Base-by-base conservation (phyloP, 1,284 basidiomycete genomes). In the Cutaneotrichosporon sp. region DNA sequence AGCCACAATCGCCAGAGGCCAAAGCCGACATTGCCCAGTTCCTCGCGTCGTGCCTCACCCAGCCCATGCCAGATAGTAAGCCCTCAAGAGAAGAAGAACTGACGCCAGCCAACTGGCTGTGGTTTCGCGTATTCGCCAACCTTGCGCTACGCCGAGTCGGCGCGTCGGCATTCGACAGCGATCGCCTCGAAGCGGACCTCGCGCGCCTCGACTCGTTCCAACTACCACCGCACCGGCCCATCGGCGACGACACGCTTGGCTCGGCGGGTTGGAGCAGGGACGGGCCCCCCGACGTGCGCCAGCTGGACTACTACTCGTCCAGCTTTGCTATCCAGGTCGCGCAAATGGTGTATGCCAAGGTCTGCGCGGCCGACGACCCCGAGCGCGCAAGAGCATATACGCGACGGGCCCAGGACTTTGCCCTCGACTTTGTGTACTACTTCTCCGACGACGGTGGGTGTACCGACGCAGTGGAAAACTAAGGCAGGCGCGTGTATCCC, bases 61-160 rank as follows among this genome's bases (percentile, higher is more conserved):
- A 87, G 75, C 64, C 69, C 3, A 76, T 77, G 75, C 75, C 76
- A 22, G 74, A 77, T 53, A 77, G 74, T 74, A 54, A 60, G 72
- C 10, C 15, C 46, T 15, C 12, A 26, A 13, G 41, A 7, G 13
- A 20, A 8, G 8, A n/a, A 9, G 2, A 2, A 43, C 52, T 59
- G 36, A 55, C 42, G 17, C 20, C 43, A 74, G 86, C 85, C 15
- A 88, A 88, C 66, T 87, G 86, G 85, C 77, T 88, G 4, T 88
- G 86, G 86, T 88, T 88, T 73, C 78, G 85, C 54, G 85, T 86
- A 0, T 87, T 87, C 62, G 82, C 85, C n/a, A 88, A 88, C 66
- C 79, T 87, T 12, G 86, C 84, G 3, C 74, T 87, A 20, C 80
- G 80, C 5, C 80, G 80, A 55, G 84, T 83, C 35, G 82, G 81